Conservation (phyloP, 306 rosid species). For the Prunus mongolica region DNA sequence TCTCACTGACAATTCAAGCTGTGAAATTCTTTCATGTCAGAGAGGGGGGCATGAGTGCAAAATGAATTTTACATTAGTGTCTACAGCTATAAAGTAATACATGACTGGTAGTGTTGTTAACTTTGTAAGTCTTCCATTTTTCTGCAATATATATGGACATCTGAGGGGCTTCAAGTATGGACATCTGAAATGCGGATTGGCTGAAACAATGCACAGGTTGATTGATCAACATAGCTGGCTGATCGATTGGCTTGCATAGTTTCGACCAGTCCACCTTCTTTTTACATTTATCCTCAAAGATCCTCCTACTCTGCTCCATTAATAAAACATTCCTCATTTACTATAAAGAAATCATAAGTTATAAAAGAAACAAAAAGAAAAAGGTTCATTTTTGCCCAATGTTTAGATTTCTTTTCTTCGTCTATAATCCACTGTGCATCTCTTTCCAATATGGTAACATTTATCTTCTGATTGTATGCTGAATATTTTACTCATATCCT, state of each 20-base stretch:
- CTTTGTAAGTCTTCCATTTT: too few relatives aligned
- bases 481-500: neutral
- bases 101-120: too few relatives aligned
- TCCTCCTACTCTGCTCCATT: too few relatives aligned
- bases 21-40: neutral
- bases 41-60: neutral
- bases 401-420: neutral
- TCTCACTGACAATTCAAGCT: neutral
- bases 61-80: neutral
- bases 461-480: neutral
- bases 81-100: too few relatives aligned
- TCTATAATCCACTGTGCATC: neutral
- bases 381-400: too few relatives aligned
- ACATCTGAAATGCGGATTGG: neutral
- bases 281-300: too few relatives aligned
- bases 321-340: too few relatives aligned
- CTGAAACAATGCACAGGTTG: neutral
- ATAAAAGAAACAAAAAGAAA: too few relatives aligned
- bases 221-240: neutral
- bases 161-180: neutral
- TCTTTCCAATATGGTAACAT: neutral
- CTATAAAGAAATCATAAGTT: too few relatives aligned
- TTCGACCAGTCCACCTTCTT: neutral
- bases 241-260: neutral
- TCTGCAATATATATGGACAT: too few relatives aligned